Conservation (phyloP, 140 eudicot genomes). For the Erigeron philadelphicus region DNA sequence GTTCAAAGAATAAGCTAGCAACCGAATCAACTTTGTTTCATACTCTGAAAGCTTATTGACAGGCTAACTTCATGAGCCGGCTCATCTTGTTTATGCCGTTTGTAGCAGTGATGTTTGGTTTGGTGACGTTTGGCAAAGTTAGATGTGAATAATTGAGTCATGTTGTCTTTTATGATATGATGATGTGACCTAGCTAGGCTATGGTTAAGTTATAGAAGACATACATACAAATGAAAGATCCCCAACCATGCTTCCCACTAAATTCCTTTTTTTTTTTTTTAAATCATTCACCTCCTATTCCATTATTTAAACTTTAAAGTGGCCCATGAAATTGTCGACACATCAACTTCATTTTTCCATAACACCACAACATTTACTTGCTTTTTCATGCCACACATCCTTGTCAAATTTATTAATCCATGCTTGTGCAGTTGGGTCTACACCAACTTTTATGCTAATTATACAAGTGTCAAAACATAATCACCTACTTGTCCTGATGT, state of each 20-base stretch:
- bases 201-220: not conserved
- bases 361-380: conserved; percentile 30
- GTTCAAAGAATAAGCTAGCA: not conserved
- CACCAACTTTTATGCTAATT: conserved; percentile 20
- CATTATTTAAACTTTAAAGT: conserved; percentile 18
- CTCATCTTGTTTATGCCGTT: conserved; percentile 9
- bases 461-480: conserved; percentile 10
- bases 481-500: conserved; percentile 11
- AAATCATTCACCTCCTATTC: conserved; percentile 5
- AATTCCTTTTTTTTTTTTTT: not conserved
- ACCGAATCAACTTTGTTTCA: not conserved
- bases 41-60: not conserved
- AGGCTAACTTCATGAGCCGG: not conserved
- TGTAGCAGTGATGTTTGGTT: not conserved
- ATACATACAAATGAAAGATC: conserved; percentile 13
- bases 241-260: not conserved
- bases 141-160: conserved; percentile 4
- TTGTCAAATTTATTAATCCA: conserved; percentile 28
- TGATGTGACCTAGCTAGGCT: not conserved
- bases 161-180: not conserved
- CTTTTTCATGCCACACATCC: conserved; percentile 21
- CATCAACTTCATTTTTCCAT: conserved; percentile 23
- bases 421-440: conserved; percentile 18
- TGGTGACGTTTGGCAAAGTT: conserved; percentile 10
- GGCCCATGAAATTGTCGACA: conserved; percentile 29